These are phyloP conservation scores for Crithidia fasciculata DNA, from an alignment of 208 protist genomes.

Conservation along the genomic window DNA sequence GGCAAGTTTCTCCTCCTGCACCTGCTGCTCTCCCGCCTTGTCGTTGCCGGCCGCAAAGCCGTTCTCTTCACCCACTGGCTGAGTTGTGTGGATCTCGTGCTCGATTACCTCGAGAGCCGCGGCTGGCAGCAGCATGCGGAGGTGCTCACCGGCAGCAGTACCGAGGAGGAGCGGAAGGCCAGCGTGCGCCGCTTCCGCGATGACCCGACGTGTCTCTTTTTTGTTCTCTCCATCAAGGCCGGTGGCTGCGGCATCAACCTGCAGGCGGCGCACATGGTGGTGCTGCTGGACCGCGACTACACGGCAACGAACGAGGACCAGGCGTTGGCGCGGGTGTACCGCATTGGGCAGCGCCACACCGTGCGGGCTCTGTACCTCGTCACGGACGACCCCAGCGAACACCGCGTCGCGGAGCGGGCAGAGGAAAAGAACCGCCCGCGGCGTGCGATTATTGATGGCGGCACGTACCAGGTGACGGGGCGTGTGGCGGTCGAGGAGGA, in stretches of 20 bases:
- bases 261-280: constrained; percentile 95
- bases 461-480: constrained; percentile 39
- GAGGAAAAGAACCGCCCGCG: constrained; percentile 57
- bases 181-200: constrained; percentile 91
- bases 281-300: constrained; percentile 98
- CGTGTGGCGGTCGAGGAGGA: too few relatives aligned
- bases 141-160: constrained; percentile 74
- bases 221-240: constrained; percentile 96
- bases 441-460: constrained; percentile 59
- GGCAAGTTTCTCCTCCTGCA: constrained; percentile 94
- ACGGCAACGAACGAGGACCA: constrained; percentile 97
- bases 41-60: constrained; percentile 65
- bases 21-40: constrained; percentile 66
- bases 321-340: constrained; percentile 95
- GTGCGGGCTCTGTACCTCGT: constrained; percentile 95
- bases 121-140: constrained; percentile 44
- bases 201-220: constrained; percentile 89
- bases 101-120: constrained; percentile 81
- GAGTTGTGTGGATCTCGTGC: constrained; percentile 94
- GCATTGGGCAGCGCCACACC: constrained; percentile 97
- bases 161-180: constrained; percentile 56
- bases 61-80: constrained; percentile 99
- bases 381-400: constrained; percentile 77
- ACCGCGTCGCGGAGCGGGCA: constrained; percentile 45
- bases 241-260: constrained; percentile 98